Conservation (phyloP, 2,329 filamentous ascomycete species). For the Parascedosporium putredinis region DNA sequence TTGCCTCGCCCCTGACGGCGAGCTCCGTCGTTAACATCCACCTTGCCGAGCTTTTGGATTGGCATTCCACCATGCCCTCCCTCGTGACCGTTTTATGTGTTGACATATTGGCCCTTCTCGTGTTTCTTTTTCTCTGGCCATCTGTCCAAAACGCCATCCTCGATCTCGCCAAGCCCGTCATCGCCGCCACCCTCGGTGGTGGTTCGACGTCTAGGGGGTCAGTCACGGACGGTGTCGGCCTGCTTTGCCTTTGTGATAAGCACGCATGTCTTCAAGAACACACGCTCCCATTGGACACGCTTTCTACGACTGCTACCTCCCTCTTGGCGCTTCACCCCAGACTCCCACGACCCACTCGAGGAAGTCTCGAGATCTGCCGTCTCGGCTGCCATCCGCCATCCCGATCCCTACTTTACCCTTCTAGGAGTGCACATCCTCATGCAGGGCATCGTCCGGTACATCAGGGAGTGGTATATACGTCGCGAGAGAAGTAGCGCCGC, state of each 20-base stretch:
- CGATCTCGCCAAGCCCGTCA: constrained; percentile 85
- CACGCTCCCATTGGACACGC: constrained; percentile 37
- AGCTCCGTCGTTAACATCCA: constrained; percentile 71
- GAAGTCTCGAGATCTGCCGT: constrained; percentile 18
- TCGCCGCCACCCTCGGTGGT: constrained; percentile 81
- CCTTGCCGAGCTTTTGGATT: constrained; percentile 85
- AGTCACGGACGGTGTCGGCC: constrained; percentile 39
- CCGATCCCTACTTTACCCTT: constrained; percentile 31
- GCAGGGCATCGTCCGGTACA: constrained; percentile 60
- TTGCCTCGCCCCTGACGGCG: constrained; percentile 73
- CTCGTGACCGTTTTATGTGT: constrained; percentile 75
- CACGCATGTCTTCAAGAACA: constrained; percentile 40
- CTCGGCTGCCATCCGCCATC: background rate
- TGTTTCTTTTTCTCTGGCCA: constrained; percentile 82
- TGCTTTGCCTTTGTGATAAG: constrained; percentile 58
- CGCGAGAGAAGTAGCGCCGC: constrained; percentile 41
- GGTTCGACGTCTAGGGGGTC: constrained; percentile 27
- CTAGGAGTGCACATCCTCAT: constrained; percentile 66
- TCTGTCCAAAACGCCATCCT: constrained; percentile 80
- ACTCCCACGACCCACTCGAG: constrained; percentile 38
- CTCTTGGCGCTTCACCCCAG: constrained; percentile 32
- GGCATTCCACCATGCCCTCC: constrained; percentile 75
- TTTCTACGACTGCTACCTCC: constrained; percentile 35
- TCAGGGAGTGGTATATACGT: constrained; percentile 57
- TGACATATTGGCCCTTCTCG: constrained; percentile 69